A percentile compares a stretch with the other conserved stretches of the same genome.
phyloP scores from a whole-genome alignment of 2,329 filamentous ascomycete genomes.

The Neopestalotiopsis sp. region DNA sequence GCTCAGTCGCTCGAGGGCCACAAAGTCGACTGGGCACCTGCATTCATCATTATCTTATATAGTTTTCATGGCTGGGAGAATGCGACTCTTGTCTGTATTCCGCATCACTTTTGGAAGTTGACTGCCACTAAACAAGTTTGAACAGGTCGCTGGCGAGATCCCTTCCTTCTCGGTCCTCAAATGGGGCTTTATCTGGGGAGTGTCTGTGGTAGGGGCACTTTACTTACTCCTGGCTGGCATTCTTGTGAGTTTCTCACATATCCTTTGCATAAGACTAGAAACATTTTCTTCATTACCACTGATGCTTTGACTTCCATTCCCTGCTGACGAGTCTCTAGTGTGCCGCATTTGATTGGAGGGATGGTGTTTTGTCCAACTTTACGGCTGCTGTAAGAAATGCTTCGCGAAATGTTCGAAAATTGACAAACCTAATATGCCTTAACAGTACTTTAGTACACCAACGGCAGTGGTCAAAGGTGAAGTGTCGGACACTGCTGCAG shows the following conservation, averaged over 20 bases:
- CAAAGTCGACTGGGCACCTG: background rate
- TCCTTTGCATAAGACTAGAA: background rate
- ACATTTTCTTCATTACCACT: background rate
- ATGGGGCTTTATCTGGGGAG: slow-evolving; percentile 4
- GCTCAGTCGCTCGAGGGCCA: background rate
- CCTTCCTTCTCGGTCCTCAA: slow-evolving; percentile 8
- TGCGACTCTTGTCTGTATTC: background rate
- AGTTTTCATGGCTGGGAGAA: slow-evolving; percentile 11
- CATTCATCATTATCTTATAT: background rate
- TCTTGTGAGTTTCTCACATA: background rate
- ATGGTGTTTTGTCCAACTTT: background rate
- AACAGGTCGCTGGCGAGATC: background rate
- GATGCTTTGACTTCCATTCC: too few relatives aligned
- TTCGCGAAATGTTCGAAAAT: background rate
- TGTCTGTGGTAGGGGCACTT: background rate
- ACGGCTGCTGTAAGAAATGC: background rate
- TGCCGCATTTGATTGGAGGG: background rate
- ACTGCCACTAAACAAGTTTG: background rate
- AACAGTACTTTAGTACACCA: background rate
- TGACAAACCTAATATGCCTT: background rate
- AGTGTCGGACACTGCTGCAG: background rate
- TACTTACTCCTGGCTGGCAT: slow-evolving; percentile 3
- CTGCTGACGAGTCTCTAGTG: background rate
- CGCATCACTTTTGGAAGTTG: background rate
- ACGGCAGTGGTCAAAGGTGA: background rate